Base-by-base conservation (phyloP, 768 basidiomycete species). In the Megacollybia marginata region DNA sequence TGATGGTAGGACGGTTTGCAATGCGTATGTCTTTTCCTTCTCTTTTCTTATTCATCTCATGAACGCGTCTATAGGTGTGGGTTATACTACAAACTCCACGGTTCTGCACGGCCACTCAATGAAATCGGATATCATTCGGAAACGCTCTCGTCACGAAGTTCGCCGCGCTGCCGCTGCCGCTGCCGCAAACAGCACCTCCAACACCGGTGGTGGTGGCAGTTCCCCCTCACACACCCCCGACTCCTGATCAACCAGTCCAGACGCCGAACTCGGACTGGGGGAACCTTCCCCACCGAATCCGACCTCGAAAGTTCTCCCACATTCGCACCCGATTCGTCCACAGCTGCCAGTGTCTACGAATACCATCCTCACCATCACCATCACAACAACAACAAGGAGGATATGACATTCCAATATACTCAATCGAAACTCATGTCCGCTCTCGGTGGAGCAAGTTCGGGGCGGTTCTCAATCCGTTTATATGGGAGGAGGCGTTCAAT, bases 71-170 rank as follows among this genome's bases (percentile, higher is more conserved):
- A n/a, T n/a, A n/a, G n/a, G n/a, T n/a, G n/a, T n/a, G n/a, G n/a
- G n/a, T n/a, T n/a, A n/a, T n/a, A n/a, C n/a, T n/a, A n/a, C n/a
- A n/a, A n/a, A n/a, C n/a, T n/a, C n/a, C n/a, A n/a, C n/a, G n/a
- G n/a, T n/a, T n/a, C n/a, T n/a, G n/a, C n/a, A n/a, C n/a, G n/a
- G n/a, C n/a, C n/a, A n/a, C 53, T 88, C 86, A 8, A 92, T 92
- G 89, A 92, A 92, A 63, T 90, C 88, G 4, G 90, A 92, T 54
- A 82, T 91, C 33, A 89, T 92, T 55, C 85, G 89, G 53, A 92
- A 92, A 61, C 83, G 90, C 36, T 88, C 89, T 2, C 73, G 89
- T 1, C 88, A 90, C 56, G 88, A 91, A 52, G 83, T 84, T 18
- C 79, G 86, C 33, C 78, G 84, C 16, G 57, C 69, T 48, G 76